phyloP scores from a whole-genome alignment of 2,329 filamentous ascomycete genomes.

The Botryotinia convoluta region DNA sequence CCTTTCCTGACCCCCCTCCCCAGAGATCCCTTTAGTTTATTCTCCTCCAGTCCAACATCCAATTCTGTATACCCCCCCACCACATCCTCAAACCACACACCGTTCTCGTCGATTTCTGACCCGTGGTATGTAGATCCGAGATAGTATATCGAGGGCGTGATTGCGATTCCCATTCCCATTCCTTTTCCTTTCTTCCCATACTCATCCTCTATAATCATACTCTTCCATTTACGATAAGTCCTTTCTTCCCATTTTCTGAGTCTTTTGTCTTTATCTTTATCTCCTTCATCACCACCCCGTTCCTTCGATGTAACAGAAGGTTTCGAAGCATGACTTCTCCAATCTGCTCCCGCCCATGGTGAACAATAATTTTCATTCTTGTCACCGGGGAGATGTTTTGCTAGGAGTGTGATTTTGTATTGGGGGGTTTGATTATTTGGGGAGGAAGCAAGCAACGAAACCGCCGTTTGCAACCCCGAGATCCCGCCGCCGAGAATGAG shows the following conservation, averaged over 20 bases:
- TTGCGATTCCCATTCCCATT: not conserved
- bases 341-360: not conserved
- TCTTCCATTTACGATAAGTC: not conserved
- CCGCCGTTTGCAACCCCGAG: slow-evolving; percentile 44
- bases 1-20: not conserved
- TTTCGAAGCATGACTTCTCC: not conserved
- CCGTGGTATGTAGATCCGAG: not conserved
- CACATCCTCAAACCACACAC: not conserved
- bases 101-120: not conserved
- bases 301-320: too few relatives aligned
- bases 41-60: not conserved
- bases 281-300: too few relatives aligned
- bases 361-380: not conserved
- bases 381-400: not conserved
- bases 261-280: not conserved
- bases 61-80: not conserved
- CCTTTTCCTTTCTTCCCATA: not conserved
- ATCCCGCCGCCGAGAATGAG: slow-evolving; percentile 44
- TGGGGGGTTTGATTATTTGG: not conserved
- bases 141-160: not conserved
- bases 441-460: not conserved
- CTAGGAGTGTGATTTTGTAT: not conserved
- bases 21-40: not conserved
- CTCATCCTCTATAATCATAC: not conserved
- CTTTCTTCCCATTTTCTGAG: not conserved